Base-by-base conservation (phyloP, 1,284 basidiomycete species). In the Crepidotus sp. region DNA sequence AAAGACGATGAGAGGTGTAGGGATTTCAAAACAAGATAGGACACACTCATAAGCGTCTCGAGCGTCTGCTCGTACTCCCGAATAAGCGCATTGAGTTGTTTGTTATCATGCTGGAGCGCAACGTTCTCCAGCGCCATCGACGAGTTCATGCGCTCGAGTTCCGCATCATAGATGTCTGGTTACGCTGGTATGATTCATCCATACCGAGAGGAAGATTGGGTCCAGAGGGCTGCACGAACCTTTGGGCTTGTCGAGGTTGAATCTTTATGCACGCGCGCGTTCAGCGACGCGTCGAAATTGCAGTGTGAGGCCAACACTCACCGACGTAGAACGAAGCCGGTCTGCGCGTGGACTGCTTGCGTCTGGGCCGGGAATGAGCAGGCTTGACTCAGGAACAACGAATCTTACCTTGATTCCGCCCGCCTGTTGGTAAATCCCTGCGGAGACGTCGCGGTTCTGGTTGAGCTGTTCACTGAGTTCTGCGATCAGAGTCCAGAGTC, bases 21-120 rank as follows among this genome's bases (percentile, higher is more conserved):
- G 3, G 6, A 38, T 10, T 32, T 3, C 8, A 35, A 19, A 26
- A 30, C 27, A 29, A 26, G 19, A 36, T 27, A 56, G 53, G 54
- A 61, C 52, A 29, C 42, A 67, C 80, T 78, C 95, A 99, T 99
- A 36, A 98, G 80, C 11, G 77, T 88, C 64, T 99, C 96, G 36
- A 99, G 69, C 0, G 95, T 97, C 57, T 89, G 84, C 61, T 99
- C 96, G 59, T 96, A 97, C 62, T 99, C 95, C 55, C 93, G 92
- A 52, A 98, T 80, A 37, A 99, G 69, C 5, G 76, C 70, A 50
- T 84, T 90, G 26, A 98, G 74, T 57, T 97, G 92, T 62, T 96
- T 94, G 70, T 98, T 98, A 65, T 98, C 95, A 56, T 96, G 81
- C 55, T 89, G 78, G 22, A 99, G 70, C 3, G 70, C 68, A 58